phyloP scores from a whole-genome alignment of 768 basidiomycete genomes.

The Ephemerocybe angulata region DNA sequence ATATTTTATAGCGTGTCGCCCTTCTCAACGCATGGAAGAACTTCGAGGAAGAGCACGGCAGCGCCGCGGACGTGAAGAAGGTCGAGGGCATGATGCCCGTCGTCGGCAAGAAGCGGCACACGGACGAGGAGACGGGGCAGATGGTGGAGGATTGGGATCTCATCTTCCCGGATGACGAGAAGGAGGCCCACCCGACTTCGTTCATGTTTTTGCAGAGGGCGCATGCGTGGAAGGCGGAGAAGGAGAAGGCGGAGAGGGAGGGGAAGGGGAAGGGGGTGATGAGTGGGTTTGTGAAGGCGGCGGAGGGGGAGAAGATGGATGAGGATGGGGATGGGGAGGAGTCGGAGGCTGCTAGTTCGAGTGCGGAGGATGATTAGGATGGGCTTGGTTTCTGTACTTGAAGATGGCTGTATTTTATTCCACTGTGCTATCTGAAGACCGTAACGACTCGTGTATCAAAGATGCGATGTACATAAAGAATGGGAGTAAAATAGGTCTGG shows the following conservation, averaged over 20 bases:
- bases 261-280: slow-evolving; percentile 21
- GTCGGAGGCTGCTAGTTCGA: slow-evolving; percentile 31
- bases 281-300: slow-evolving; percentile 49
- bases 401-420: too few relatives aligned
- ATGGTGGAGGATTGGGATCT: slow-evolving; percentile 94
- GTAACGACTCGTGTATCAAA: too few relatives aligned
- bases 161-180: slow-evolving; percentile 94
- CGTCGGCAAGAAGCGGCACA: slow-evolving; percentile 77
- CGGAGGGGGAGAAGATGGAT: slow-evolving; percentile 3
- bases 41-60: slow-evolving; percentile 82
- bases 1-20: slow-evolving; percentile 67
- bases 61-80: slow-evolving; percentile 67
- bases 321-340: slow-evolving; percentile 27
- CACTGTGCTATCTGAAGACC: too few relatives aligned
- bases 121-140: slow-evolving; percentile 81
- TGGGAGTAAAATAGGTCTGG: too few relatives aligned
- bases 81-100: slow-evolving; percentile 94
- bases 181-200: slow-evolving; percentile 85
- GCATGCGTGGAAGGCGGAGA: slow-evolving; percentile 88
- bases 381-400: too few relatives aligned
- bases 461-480: too few relatives aligned
- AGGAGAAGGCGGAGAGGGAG: slow-evolving; percentile 38
- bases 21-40: slow-evolving; percentile 94
- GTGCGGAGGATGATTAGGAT: slow-evolving; percentile 12
- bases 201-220: slow-evolving; percentile 97